Evolutionary conservation across 495 filamentous ascomycete genomes (phyloP), one percentile per base, ranked within the genome.

Genomic region (Trichoderma erinaceum): DNA sequence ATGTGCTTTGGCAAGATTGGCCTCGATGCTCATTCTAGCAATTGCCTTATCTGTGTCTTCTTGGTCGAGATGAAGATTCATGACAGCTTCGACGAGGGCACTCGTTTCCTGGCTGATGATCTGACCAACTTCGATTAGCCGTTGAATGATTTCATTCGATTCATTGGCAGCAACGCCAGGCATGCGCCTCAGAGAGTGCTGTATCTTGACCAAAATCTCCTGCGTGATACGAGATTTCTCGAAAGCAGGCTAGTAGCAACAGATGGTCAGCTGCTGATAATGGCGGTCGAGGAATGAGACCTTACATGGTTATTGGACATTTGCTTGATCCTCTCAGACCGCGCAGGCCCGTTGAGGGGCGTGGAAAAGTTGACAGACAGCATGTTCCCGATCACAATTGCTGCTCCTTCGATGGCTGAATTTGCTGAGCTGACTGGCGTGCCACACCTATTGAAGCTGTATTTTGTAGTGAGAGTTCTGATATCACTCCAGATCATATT

Each of bases 221-320:
- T 66, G 65, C 41, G 43, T 46, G 0, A 32, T 32, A 18, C 65
- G 65, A 4, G 65, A 46, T 48, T 50, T 46, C 27, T 48, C 65
- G 13, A 50, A 50, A 11, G 65, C 65, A n/a, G 41, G 35, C 63
- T 65, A 6, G 12, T 61, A 32, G 13, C 23, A 13, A 65, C 35
- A 43, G 29, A 6, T 65, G 12, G 63, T 65, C 10, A 65, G 41
- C 35, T 11, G 35, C 25, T 32, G 23, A 32, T 21, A 0, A 61
- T 1, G 3, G 12, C 35, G 27, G 3, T 18, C 15, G 11, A 18
- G 4, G 35, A 15, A 41, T 10, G n/a, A 15, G 18, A 3, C 23
- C 65, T 66, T 35, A 66, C 65, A 43, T 66, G 65, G 41, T 66
- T 66, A 43, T 66, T 66, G 35, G 41, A 46, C 44, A 66, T 66